Evolutionary conservation across 805 yeast species (phyloP), one percentile per base, ranked within the genome.

Genomic region (Ogataea paradorogensis): DNA sequence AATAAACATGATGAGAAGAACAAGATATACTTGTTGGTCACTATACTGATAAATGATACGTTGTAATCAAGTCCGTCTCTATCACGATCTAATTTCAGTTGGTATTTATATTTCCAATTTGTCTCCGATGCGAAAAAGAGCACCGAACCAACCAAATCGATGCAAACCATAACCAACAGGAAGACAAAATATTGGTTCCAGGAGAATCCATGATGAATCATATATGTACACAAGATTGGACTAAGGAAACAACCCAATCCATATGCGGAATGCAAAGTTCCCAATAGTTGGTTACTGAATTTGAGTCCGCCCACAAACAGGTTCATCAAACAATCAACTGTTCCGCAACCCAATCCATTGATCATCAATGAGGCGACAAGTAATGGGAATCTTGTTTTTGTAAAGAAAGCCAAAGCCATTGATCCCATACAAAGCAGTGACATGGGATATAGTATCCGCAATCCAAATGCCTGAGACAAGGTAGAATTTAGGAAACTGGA

Each of bases 331-430:
- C 82, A 75, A 53, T 80, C 87, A 20, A 76, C 47, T 7, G 71
- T 47, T 1, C 88, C 87, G 39, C 66, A 66, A 0, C 83, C 82
- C 28, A 78, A 50, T 0, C 89, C 89, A 33, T 57, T 55, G 15
- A 71, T 48, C 2, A 66, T 51, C 43, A 73, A 69, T 23, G 66
- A 58, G 0, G 62, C 1, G 1, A 73, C 65, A 20, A 75, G 64
- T 0, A 75, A 16, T 9, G 52, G 40, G 43, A 67, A 70, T 14
- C 76, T 75, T 1, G 76, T 73, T 29, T 56, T 63, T 3, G 61
- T 45, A 7, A 68, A 57, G n/a, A 67, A 59, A 2, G 71, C 45
- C 6, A 63, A 38, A n/a, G 48, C 33, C 14, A 42, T 43, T 6
- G 41, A 4, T 5, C 37, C 38, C 13, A 36, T 24, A 2, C 35